Conservation (phyloP, 805 yeast genomes). For the Myxozyma nipponensis region DNA sequence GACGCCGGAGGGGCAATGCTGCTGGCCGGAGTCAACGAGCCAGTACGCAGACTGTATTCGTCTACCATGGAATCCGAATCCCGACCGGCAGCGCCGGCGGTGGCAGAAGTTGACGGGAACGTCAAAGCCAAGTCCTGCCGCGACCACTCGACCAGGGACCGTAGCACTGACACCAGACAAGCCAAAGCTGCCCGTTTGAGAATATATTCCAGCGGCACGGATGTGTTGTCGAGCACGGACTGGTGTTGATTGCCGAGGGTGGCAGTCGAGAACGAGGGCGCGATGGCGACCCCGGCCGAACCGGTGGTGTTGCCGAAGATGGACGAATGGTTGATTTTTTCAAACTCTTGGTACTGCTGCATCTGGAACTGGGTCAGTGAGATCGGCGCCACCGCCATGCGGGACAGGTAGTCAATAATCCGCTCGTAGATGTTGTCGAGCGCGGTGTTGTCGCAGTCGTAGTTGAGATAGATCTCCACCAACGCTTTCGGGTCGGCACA, state of each 20-base stretch:
- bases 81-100: background rate
- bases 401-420: constrained; percentile 69
- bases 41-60: constrained; percentile 1
- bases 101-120: background rate
- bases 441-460: constrained; percentile 79
- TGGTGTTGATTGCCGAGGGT: constrained; percentile 9
- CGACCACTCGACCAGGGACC: constrained; percentile 83
- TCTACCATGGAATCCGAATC: constrained; percentile 18
- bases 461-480: constrained; percentile 88
- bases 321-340: constrained; percentile 8
- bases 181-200: constrained; percentile 76
- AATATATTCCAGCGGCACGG: constrained; percentile 70
- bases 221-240: constrained; percentile 28
- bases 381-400: constrained; percentile 65
- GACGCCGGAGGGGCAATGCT: background rate
- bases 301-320: constrained; percentile 8
- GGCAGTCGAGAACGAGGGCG: constrained; percentile 61
- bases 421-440: constrained; percentile 84
- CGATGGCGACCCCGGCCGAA: constrained; percentile 41
- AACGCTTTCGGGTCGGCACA: constrained; percentile 86
- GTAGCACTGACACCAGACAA: constrained; percentile 74
- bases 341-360: constrained; percentile 47
- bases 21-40: constrained; percentile 1
- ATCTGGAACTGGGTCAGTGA: constrained; percentile 69
- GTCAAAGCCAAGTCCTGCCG: constrained; percentile 48